These are phyloP conservation scores for Russula dissimulans DNA, from an alignment of 768 basidiomycete genomes.

Conservation along the genomic window DNA sequence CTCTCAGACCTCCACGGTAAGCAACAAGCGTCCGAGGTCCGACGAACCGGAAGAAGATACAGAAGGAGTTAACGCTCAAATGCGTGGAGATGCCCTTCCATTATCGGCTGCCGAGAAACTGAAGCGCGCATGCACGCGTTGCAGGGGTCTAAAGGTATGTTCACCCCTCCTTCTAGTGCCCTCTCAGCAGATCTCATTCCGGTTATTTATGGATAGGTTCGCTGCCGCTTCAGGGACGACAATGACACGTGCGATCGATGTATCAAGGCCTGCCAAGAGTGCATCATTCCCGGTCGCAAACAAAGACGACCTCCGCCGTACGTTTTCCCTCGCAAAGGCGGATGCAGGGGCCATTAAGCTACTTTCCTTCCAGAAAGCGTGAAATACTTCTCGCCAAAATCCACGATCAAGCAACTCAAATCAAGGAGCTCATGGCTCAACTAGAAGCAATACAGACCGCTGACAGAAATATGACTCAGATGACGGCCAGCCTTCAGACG, in stretches of 20 bases:
- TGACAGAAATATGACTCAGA: conserved; percentile 8
- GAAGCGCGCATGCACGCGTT: conserved; percentile 21
- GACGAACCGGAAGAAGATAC: conserved; percentile 16
- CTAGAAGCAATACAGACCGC: conserved; percentile 40
- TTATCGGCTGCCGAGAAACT: conserved; percentile 4
- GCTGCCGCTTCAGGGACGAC: conserved; percentile 66
- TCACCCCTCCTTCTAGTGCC: background rate
- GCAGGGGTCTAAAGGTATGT: conserved; percentile 19
- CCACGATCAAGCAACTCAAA: conserved; percentile 62
- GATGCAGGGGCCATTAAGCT: background rate
- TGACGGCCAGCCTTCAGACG: conserved; percentile 12
- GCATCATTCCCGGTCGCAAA: conserved; percentile 76
- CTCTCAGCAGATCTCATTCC: background rate
- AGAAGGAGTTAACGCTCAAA: background rate
- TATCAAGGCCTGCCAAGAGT: conserved; percentile 59
- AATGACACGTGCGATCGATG: conserved; percentile 72
- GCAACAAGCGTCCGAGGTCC: conserved; percentile 15
- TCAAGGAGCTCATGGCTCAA: conserved; percentile 60
- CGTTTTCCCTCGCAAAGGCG: conserved; percentile 24
- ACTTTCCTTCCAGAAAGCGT: conserved; percentile 47
- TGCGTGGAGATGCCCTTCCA: background rate
- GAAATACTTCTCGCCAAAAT: conserved; percentile 73
- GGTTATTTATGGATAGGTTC: conserved; percentile 40
- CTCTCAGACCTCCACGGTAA: background rate
- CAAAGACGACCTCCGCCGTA: conserved; percentile 74